Percentiles rank a stretch among this genome's conserved stretches.
phyloP scores from a whole-genome alignment of 352 stramenopile genomes.

The Pythium phragmiticola region DNA sequence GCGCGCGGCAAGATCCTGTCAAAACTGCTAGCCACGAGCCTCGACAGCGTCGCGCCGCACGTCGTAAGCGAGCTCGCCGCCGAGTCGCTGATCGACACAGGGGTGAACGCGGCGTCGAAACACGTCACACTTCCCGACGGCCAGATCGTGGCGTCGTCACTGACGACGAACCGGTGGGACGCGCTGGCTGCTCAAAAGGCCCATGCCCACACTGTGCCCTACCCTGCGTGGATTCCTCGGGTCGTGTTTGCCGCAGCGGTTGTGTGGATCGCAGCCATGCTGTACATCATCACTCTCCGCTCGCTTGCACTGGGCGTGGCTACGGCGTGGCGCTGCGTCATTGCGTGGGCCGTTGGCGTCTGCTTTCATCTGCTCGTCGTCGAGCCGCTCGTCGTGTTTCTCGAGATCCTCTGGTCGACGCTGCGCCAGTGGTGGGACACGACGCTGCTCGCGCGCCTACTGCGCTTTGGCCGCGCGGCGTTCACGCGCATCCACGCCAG shows the following conservation, averaged over 20 bases:
- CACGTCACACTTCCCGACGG: slow-evolving; percentile 15
- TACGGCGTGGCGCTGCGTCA: slow-evolving; percentile 54
- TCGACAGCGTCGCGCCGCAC: slow-evolving; percentile 50
- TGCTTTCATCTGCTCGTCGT: slow-evolving; percentile 46
- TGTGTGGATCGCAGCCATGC: slow-evolving; percentile 43
- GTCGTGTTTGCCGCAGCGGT: slow-evolving; percentile 46
- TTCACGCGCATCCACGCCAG: slow-evolving; percentile 48
- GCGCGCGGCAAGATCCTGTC: slow-evolving; percentile 65
- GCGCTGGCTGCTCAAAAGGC: slow-evolving; percentile 2
- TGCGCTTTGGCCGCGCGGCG: slow-evolving; percentile 43
- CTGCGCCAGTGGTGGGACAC: slow-evolving; percentile 55
- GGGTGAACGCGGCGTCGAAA: neutral
- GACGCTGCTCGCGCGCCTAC: slow-evolving; percentile 39
- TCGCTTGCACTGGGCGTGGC: slow-evolving; percentile 43
- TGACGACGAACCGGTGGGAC: slow-evolving; percentile 14
- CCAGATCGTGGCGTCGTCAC: slow-evolving; percentile 19
- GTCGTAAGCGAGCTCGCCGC: slow-evolving; percentile 47
- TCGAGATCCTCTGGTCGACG: slow-evolving; percentile 45
- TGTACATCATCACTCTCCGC: slow-evolving; percentile 41
- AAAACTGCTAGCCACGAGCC: slow-evolving; percentile 50
- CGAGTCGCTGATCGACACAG: slow-evolving; percentile 6
- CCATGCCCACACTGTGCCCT: slow-evolving; percentile 41
- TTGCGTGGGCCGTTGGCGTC: slow-evolving; percentile 46
- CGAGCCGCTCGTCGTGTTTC: slow-evolving; percentile 56
- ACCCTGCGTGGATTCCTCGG: slow-evolving; percentile 64